phyloP scores from a whole-genome alignment of 495 filamentous ascomycete species.

The Hypomontagnella monticulosa region DNA sequence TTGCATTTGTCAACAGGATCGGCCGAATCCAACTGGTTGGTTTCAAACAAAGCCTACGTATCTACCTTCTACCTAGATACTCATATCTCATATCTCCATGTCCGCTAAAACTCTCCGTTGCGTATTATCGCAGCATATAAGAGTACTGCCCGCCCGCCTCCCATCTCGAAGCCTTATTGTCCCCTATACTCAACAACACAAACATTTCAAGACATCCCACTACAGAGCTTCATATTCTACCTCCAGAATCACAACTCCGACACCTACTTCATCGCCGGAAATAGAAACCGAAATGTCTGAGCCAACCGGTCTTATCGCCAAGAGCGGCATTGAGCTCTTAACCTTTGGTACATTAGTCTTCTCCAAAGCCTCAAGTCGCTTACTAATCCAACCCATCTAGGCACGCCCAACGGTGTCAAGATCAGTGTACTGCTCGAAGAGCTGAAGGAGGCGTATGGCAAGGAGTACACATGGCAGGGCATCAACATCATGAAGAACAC shows the following conservation, averaged over 20 bases:
- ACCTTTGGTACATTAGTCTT: conserved; percentile 51
- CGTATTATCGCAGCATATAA: conserved; percentile 27
- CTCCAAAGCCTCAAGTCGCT: neutral
- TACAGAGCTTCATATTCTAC: conserved; percentile 34
- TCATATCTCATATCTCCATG: conserved; percentile 28
- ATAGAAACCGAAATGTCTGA: conserved; percentile 42
- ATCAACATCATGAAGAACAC: conserved; percentile 76
- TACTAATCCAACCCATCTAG: conserved; percentile 13
- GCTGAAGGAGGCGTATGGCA: conserved; percentile 64
- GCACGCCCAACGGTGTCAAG: conserved; percentile 65
- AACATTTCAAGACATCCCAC: neutral
- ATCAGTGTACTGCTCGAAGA: conserved; percentile 86
- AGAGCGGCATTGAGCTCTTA: conserved; percentile 65
- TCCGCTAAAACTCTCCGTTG: conserved; percentile 19
- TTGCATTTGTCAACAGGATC: conserved; percentile 2
- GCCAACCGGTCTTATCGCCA: conserved; percentile 63
- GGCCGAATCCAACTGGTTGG: neutral
- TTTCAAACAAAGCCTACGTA: too few species aligned
- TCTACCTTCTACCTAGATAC: too few species aligned
- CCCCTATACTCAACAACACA: conserved; percentile 1
- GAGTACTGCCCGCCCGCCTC: conserved; percentile 8
- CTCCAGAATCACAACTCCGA: neutral
- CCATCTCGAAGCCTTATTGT: neutral
- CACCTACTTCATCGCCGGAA: conserved; percentile 13
- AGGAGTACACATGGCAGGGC: conserved; percentile 67